Evolutionary conservation across 495 filamentous ascomycete genomes (phyloP), one percentile per base, ranked within the genome.

Genomic region (Annulohypoxylon stygium): DNA sequence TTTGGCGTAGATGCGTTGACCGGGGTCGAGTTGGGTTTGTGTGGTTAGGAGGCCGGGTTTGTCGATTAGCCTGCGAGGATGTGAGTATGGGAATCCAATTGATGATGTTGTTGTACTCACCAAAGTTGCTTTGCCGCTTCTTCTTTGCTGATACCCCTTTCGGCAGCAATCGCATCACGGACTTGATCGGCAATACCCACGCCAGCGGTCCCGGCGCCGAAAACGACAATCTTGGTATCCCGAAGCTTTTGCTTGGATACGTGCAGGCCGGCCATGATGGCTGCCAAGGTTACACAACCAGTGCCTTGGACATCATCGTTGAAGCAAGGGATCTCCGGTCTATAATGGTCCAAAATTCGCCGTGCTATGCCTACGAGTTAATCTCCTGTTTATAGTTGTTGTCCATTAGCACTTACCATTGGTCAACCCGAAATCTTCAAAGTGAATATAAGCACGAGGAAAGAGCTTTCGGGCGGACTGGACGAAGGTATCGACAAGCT

Each of bases 251-350:
- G 78, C 4, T 91, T 86, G 60, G 86, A 88, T 16, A 97, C 88
- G 61, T 93, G 86, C 11, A 93, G 80, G 2, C 85, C 93, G 1
- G 92, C 87, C 80, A 92, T 88, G 67, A 97, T 90, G 0, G 91
- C 93, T 0, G 93, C 94, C 3, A 97, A 83, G 0, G 94, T 97
- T 2, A 97, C 93, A 39, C 91, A 93, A 0, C 94, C 94, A 1
- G 94, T 97, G 2, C 94, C 94, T 78, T 97, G 94, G 1, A 97
- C 90, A 80, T 97, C 94, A 61, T 97, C 94, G 68, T 97, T 97
- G 85, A 97, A 96, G 78, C 93, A 97, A 0, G 94, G 84, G 5
- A 97, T 89, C 20, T 91, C 67, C 0, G 89, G 82, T 4, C 89
- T 84, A 71, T 93, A 97, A 37, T 87, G 89, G 64, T 97, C 92